phyloP scores from a whole-genome alignment of 2,329 filamentous ascomycete species.

The Fonsecaea monophora region DNA sequence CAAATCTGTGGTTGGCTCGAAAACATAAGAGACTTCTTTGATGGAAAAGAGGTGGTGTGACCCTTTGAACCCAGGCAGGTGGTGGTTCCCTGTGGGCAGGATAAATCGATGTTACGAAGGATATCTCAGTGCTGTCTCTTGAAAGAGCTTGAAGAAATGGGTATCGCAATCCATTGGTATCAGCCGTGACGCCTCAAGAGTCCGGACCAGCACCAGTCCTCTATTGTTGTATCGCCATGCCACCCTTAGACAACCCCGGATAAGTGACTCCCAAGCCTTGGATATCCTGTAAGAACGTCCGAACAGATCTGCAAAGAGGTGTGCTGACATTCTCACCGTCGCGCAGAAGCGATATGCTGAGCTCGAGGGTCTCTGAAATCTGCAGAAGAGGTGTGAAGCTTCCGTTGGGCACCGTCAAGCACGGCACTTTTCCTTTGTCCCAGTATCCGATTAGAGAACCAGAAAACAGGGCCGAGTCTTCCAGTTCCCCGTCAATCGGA shows the following conservation, averaged over 20 bases:
- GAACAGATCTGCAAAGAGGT: conserved; percentile 14
- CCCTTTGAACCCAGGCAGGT: neutral
- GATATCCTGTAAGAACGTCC: conserved; percentile 12
- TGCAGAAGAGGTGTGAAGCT: neutral
- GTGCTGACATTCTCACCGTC: conserved; percentile 10
- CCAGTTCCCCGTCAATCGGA: neutral
- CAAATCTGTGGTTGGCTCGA: neutral
- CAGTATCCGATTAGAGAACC: neutral
- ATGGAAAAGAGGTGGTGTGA: neutral
- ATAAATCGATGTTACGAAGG: neutral
- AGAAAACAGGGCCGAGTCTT: neutral
- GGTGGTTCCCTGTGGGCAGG: neutral
- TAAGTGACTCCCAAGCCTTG: neutral
- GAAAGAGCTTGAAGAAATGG: neutral
- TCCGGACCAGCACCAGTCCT: neutral
- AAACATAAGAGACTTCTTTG: neutral
- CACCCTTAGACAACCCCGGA: neutral
- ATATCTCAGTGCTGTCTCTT: neutral
- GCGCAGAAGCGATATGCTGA: conserved; percentile 8
- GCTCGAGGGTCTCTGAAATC: neutral
- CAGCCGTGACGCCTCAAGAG: neutral
- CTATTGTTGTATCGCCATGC: neutral
- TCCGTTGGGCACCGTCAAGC: neutral
- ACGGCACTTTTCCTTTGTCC: neutral
- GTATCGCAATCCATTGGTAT: neutral